Evolutionary conservation across 495 filamentous ascomycete genomes (phyloP).

Genomic region (Hypoxylon cercidicola): DNA sequence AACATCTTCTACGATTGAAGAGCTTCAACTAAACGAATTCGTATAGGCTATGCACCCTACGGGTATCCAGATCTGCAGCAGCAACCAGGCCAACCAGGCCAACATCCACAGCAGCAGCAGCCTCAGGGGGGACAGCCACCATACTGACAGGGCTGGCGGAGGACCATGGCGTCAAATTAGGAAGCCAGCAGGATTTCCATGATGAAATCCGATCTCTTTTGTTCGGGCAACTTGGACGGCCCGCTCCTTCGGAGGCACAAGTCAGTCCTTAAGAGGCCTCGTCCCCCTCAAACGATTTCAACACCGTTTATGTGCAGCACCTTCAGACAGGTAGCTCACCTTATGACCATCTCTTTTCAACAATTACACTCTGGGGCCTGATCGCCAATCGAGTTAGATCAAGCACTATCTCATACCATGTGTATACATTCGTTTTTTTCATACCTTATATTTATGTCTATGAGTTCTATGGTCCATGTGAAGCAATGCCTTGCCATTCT

Average conservation of each 20-base stretch:
- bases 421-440: constrained; percentile 38
- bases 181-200: constrained; percentile 4
- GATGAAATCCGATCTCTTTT: constrained; percentile 4
- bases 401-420: constrained; percentile 9
- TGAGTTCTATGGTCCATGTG: constrained; percentile 18
- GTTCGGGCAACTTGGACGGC: constrained; percentile 6
- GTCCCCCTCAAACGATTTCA: neutral
- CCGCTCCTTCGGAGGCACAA: neutral
- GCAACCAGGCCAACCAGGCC: constrained; percentile 24
- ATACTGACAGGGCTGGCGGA: constrained; percentile 34
- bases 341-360: constrained; percentile 5
- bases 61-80: constrained; percentile 55
- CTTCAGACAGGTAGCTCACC: constrained; percentile 16
- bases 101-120: constrained; percentile 43
- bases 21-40: constrained; percentile 14
- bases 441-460: constrained; percentile 16
- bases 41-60: constrained; percentile 45
- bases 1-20: neutral
- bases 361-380: constrained; percentile 2
- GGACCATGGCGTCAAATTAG: neutral
- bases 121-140: constrained; percentile 49
- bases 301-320: constrained; percentile 1
- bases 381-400: neutral
- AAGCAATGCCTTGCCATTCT: constrained; percentile 26
- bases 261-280: neutral